Evolutionary conservation across 192 early-diverging fungal species (phyloP).

Genomic region (Entophlyctis luteolus): DNA sequence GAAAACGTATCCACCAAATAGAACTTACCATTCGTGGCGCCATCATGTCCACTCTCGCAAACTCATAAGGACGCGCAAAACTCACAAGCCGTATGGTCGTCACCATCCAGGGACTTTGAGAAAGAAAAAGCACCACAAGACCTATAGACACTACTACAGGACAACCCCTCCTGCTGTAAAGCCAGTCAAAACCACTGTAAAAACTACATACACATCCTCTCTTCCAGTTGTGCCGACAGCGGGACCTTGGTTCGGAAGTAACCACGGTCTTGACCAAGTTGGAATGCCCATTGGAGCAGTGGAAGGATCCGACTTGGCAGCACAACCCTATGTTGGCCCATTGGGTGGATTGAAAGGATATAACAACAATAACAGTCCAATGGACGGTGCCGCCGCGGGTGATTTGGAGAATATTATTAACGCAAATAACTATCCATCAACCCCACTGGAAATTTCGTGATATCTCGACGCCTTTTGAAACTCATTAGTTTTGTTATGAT

Average conservation of each 20-base stretch:
- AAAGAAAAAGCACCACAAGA: background rate
- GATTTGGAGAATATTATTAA: too few relatives aligned
- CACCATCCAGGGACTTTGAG: conserved; percentile 7
- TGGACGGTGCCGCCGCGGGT: background rate
- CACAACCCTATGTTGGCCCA: background rate
- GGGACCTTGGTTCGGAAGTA: conserved; percentile 1
- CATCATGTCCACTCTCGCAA: background rate
- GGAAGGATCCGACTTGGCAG: background rate
- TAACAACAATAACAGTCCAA: background rate
- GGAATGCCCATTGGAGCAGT: conserved; percentile 8
- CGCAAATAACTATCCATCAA: too few relatives aligned
- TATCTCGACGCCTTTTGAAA: too few relatives aligned
- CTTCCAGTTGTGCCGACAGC: background rate
- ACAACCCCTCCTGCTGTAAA: background rate
- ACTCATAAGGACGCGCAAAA: background rate
- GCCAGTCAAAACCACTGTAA: background rate
- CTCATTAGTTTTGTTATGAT: too few relatives aligned
- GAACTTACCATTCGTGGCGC: conserved; percentile 20
- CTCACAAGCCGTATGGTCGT: background rate
- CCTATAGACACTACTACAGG: conserved; percentile 14
- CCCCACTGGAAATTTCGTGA: too few relatives aligned
- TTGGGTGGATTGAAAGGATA: background rate
- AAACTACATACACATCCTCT: background rate
- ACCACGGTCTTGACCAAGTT: background rate
- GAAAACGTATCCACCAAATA: background rate